Conservation (phyloP, 2,329 filamentous ascomycete genomes). For the Fusarium poae region DNA sequence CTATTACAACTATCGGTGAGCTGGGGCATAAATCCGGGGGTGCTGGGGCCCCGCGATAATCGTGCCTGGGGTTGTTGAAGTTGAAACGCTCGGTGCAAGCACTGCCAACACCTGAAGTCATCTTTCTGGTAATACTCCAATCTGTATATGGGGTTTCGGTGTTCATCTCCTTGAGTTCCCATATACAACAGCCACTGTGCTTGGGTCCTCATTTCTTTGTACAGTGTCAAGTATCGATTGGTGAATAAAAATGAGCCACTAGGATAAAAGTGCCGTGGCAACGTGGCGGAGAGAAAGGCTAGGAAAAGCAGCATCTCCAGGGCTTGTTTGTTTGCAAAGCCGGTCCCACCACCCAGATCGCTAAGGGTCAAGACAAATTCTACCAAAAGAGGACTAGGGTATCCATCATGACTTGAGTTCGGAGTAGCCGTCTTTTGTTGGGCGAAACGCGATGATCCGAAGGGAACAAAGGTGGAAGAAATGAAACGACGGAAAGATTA, state of each 20-base stretch:
- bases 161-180: background rate
- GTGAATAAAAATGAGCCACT: slow-evolving; percentile 37
- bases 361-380: slow-evolving; percentile 20
- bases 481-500: background rate
- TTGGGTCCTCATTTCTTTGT: slow-evolving; percentile 23
- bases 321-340: slow-evolving; percentile 26
- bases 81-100: background rate
- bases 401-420: slow-evolving; percentile 15
- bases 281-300: slow-evolving; percentile 47
- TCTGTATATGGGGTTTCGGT: background rate
- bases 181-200: background rate
- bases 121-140: background rate
- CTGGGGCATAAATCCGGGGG: slow-evolving; percentile 32
- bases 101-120: background rate
- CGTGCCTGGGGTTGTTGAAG: slow-evolving; percentile 1
- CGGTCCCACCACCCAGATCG: slow-evolving; percentile 36
- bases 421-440: slow-evolving; percentile 40
- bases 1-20: slow-evolving; percentile 44
- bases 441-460: slow-evolving; percentile 3
- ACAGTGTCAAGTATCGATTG: slow-evolving; percentile 3
- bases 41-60: slow-evolving; percentile 50
- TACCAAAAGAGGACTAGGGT: slow-evolving; percentile 22
- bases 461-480: background rate
- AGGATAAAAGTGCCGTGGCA: slow-evolving; percentile 48
- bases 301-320: slow-evolving; percentile 46